Evolutionary conservation across 2,329 filamentous ascomycete species (phyloP), one percentile per base, ranked within the genome.

Genomic region (Fusarium siculi): DNA sequence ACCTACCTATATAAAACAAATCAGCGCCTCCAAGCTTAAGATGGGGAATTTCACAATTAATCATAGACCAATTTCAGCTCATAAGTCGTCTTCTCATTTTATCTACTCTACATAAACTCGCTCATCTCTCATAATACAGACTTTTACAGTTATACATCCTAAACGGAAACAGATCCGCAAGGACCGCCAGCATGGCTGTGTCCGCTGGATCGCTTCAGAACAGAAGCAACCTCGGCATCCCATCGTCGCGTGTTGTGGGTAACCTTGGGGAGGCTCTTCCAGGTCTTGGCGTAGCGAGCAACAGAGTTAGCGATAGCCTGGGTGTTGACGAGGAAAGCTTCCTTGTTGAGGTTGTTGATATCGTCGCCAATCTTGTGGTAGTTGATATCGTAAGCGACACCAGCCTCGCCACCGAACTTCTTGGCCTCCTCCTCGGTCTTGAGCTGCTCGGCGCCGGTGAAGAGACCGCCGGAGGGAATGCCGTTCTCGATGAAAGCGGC

Each of bases 391-490:
- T 84, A 84, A 55, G 84, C 80, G 32, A 84, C 80, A 67, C 85
- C 90, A 15, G 87, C 89, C 73, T 86, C 81, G 25, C 91, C 91
- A 16, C 91, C 91, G 71, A 92, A 93, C 76, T 89, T 80, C 40
- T 82, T 83, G 0, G 84, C 87, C 77, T 93, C 88, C 44, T 87
- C 86, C 39, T 84, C 83, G 0, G 89, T 91, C 86, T 92, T 92
- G 79, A 90, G 79, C 9, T 83, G 87, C 79, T 92, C 90, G 5
- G 91, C 91, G 16, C 91, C 91, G 14, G 91, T 93, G 76, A 91
- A 92, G 65, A 93, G 85, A 18, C 92, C 92, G 32, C 92, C 92
- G 1, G 88, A 87, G 5, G 92, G 89, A 66, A 93, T 91, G 15
- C 89, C 89, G 72, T 87, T 88, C 76, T 88, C 86, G 70, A 92